Conservation (phyloP, 805 yeast species). For the Cyberlindnera subsufficiens region DNA sequence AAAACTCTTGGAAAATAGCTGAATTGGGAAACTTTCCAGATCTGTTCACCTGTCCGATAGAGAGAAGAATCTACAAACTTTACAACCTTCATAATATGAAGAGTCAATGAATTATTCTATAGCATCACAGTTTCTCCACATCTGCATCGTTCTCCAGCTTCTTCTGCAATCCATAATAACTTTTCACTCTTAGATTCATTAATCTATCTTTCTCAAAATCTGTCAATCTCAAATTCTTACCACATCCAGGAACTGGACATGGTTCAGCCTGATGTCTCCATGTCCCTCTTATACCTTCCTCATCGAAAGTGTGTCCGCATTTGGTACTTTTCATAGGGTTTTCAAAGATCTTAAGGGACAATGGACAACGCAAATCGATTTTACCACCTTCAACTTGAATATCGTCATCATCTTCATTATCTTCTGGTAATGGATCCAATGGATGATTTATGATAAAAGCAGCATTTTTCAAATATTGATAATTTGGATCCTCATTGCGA, state of each 20-base stretch:
- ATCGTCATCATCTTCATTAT: slow-evolving; percentile 47
- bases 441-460: slow-evolving; percentile 52
- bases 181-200: slow-evolving; percentile 50
- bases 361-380: slow-evolving; percentile 63
- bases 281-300: slow-evolving; percentile 34
- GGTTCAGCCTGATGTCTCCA: slow-evolving; percentile 12
- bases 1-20: too few relatives aligned
- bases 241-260: slow-evolving; percentile 56
- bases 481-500: slow-evolving; percentile 6
- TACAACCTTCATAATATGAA: too few relatives aligned
- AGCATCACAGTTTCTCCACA: slow-evolving; percentile 12
- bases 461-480: slow-evolving; percentile 32
- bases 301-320: slow-evolving; percentile 64
- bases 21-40: too few relatives aligned
- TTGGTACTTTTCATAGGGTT: slow-evolving; percentile 48
- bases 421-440: slow-evolving; percentile 51
- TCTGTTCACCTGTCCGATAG: too few relatives aligned
- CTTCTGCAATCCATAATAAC: slow-evolving; percentile 25
- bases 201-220: slow-evolving; percentile 44
- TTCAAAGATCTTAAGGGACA: slow-evolving; percentile 45
- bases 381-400: slow-evolving; percentile 64
- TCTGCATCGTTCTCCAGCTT: slow-evolving; percentile 4
- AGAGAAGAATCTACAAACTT: too few relatives aligned
- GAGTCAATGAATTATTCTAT: background rate
- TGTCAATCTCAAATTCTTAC: slow-evolving; percentile 24